phyloP scores from a whole-genome alignment of 2,329 filamentous ascomycete genomes.

The Fusarium redolens region DNA sequence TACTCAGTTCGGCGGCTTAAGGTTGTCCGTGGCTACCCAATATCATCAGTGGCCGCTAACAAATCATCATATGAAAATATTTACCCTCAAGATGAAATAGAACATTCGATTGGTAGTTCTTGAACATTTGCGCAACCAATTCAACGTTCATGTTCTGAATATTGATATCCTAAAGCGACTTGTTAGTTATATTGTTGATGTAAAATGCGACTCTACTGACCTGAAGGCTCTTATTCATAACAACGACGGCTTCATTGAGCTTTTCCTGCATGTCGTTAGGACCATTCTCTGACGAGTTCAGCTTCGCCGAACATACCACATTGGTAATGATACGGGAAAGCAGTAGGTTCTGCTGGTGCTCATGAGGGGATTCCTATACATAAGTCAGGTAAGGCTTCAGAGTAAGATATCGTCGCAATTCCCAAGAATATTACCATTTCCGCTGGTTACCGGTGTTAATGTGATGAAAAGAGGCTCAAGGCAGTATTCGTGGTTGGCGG shows the following conservation, averaged over 20 bases:
- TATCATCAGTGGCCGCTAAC: not conserved
- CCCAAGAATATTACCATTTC: constrained; percentile 23
- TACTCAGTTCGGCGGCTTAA: constrained; percentile 73
- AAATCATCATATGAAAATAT: not conserved
- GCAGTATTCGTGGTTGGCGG: constrained; percentile 7
- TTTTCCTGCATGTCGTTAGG: constrained; percentile 76
- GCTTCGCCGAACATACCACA: constrained; percentile 73
- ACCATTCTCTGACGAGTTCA: not conserved
- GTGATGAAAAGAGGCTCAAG: not conserved
- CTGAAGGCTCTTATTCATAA: constrained; percentile 92
- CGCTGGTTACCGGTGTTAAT: not conserved
- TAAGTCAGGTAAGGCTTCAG: not conserved
- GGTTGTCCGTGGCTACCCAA: constrained; percentile 78
- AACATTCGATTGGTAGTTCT: constrained; percentile 99
- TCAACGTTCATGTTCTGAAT: constrained; percentile 99
- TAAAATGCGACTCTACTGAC: constrained; percentile 55
- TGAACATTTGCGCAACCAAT: constrained; percentile 98
- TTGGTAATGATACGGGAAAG: constrained; percentile 97
- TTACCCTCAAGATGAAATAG: constrained; percentile 96
- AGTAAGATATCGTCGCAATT: no score
- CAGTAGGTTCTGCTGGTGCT: constrained; percentile 94
- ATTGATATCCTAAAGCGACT: constrained; percentile 82
- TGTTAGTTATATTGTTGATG: not conserved
- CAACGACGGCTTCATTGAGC: constrained; percentile 91
- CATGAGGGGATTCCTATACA: constrained; percentile 88